Base-by-base conservation (phyloP, 345 rosid genomes). In the Heritiera fomes region DNA sequence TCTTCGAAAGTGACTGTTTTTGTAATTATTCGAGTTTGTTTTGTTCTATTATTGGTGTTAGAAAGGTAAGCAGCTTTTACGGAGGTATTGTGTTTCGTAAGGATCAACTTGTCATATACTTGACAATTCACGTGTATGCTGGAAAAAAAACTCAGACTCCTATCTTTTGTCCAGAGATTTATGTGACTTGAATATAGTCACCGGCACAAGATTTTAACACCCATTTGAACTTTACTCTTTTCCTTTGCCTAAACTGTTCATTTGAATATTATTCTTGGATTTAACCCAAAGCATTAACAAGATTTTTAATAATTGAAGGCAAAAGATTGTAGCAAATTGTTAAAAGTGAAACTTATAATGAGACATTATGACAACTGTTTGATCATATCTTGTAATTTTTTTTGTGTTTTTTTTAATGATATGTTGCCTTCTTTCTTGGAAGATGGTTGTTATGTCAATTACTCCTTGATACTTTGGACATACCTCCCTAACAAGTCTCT, bases 381-480 rank as follows among this genome's bases (percentile, higher is more conserved):
- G 49, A 61, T 49, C 13, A 14, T 55, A 23, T 20, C 20, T 3
- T 66, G 49, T 66, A 3, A 2, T 34, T 34, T 4, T 5, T 8
- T 38, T 41, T 71, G 20, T 49, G 53, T 13, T 6, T 23, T 45
- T 60, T 30, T 30, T 3, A 13, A 71, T 61, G 65, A 46, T 46
- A 7, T 13, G 18, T 46, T 45, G 18, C 55, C 43, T 20, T 49
- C 13, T 71, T 71, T 30, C 13, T 30, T 30, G 13, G n/a, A 70
- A 70, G 64, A 43, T 68, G 73, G 72, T 58, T 58, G 47, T 67
- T 28, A 23, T 70, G 32, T 17, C 43, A 50, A 50, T 12, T 70
- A 43, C 2, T 23, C 40, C 47, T 3, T 58, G 8, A 47, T 3
- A 40, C 41, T 74, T 74, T 13, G 20, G 40, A 41, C 23, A 43